Conservation (phyloP, 306 rosid genomes). For the Prunus davidiana region DNA sequence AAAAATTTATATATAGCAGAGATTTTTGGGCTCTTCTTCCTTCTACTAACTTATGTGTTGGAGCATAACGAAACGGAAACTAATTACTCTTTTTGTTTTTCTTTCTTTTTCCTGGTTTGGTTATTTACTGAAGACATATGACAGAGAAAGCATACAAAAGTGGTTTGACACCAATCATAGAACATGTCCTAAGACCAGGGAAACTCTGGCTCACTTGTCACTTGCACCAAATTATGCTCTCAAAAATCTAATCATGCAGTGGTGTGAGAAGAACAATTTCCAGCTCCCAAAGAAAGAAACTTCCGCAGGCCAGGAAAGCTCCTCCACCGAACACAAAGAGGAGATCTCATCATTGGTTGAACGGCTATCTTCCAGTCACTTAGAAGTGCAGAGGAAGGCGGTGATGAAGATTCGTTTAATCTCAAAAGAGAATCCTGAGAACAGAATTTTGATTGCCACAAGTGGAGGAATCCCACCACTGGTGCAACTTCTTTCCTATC, state of each 20-base stretch:
- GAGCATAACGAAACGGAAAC: not conserved
- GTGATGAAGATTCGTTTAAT: constrained; percentile 55
- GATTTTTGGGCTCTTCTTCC: no score
- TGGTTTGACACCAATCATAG: constrained; percentile 57
- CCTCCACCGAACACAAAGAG: constrained; percentile 25
- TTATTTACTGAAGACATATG: constrained; percentile 50
- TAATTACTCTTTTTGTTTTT: not conserved
- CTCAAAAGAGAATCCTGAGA: constrained; percentile 67
- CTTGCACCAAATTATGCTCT: constrained; percentile 42
- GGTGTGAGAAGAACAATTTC: constrained; percentile 66
- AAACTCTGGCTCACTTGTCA: constrained; percentile 32
- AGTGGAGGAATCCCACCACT: constrained; percentile 61
- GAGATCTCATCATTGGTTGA: constrained; percentile 48
- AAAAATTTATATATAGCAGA: no score
- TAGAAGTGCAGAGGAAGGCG: constrained; percentile 58
- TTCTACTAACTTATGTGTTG: no score
- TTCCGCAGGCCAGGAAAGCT: constrained; percentile 25
- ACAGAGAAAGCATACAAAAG: constrained; percentile 72
- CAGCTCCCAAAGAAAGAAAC: constrained; percentile 36
- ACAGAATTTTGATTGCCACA: constrained; percentile 48
- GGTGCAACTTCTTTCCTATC: constrained; percentile 61
- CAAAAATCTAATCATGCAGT: constrained; percentile 51
- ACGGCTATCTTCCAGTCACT: constrained; percentile 40
- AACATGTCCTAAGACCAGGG: constrained; percentile 50
- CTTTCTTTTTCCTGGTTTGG: not conserved